Percentiles rank a stretch among this genome's conserved stretches.
Conservation (phyloP, 768 basidiomycete genomes). For the Rubroboletus pulcherrimus region DNA sequence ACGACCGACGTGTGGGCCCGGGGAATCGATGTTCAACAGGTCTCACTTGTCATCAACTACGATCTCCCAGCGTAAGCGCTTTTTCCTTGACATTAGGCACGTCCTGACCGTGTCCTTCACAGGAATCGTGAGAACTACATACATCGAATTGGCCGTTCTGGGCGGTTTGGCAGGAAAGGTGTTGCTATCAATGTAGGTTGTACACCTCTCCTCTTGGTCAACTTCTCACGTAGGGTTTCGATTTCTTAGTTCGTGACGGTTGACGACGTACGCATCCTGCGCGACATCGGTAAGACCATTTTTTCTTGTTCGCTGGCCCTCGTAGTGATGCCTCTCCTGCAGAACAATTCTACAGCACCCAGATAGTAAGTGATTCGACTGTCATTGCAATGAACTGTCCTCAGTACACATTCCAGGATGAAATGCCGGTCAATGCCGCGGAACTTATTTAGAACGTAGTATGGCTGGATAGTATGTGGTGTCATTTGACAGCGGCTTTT, state of each 20-base stretch:
- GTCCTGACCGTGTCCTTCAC: constrained; percentile 15
- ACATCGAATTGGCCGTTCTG: constrained; percentile 98
- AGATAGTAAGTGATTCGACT: constrained; percentile 58
- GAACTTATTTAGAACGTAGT: constrained; percentile 73
- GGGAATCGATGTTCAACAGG: constrained; percentile 97
- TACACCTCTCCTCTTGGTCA: constrained; percentile 2
- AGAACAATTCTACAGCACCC: constrained; percentile 97
- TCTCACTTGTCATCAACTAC: constrained; percentile 96
- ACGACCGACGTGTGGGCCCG: constrained; percentile 98
- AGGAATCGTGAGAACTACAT: constrained; percentile 99
- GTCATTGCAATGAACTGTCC: neutral
- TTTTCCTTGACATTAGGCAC: constrained; percentile 4
- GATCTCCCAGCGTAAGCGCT: constrained; percentile 80
- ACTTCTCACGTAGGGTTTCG: constrained; percentile 17
- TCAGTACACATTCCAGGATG: constrained; percentile 58
- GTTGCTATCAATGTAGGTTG: constrained; percentile 93
- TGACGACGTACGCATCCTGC: constrained; percentile 93
- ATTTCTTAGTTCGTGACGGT: constrained; percentile 78
- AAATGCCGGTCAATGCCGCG: constrained; percentile 98
- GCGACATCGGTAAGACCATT: constrained; percentile 79
- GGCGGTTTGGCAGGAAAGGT: constrained; percentile 98
- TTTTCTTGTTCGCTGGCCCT: neutral
- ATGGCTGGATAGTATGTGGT: neutral
- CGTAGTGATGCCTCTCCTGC: constrained; percentile 11
- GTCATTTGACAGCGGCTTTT: constrained; percentile 1